These are phyloP conservation scores for Tetraselmis striata DNA, from an alignment of 139 green algal species.

Conservation along the genomic window DNA sequence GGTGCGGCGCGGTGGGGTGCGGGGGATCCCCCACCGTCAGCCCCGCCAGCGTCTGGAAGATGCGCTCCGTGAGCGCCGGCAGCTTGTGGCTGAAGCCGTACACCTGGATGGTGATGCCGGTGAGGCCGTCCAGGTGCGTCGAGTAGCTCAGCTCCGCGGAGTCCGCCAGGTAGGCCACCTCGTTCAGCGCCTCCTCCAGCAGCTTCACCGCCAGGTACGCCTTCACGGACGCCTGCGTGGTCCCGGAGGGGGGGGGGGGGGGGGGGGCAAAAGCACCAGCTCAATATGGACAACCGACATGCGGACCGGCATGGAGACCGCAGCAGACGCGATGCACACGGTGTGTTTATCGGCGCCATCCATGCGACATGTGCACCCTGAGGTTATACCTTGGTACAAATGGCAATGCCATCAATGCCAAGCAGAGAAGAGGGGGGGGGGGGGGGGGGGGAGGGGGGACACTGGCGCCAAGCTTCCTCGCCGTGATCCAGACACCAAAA, in stretches of 20 bases:
- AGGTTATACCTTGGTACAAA: too few relatives aligned
- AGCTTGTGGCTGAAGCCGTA: constrained; percentile 89
- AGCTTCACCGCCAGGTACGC: constrained; percentile 67
- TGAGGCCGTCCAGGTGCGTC: background rate
- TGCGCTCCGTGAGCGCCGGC: constrained; percentile 38
- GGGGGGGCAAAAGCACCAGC: too few relatives aligned
- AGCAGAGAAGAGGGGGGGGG: background rate
- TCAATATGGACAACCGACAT: too few relatives aligned
- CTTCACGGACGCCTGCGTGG: constrained; percentile 24
- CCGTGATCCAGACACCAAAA: too few relatives aligned
- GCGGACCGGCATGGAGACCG: too few relatives aligned
- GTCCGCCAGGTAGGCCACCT: constrained; percentile 85
- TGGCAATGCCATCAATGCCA: too few relatives aligned
- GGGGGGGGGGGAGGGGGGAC: background rate
- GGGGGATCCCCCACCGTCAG: constrained; percentile 28
- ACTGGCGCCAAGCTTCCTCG: background rate
- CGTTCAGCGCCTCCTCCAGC: constrained; percentile 75
- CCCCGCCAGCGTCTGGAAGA: constrained; percentile 56
- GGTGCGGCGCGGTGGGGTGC: too few relatives aligned
- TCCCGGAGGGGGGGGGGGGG: too few relatives aligned
- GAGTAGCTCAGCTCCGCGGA: constrained; percentile 60
- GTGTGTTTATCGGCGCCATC: too few relatives aligned
- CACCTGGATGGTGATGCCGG: constrained; percentile 67
- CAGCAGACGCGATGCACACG: too few relatives aligned
- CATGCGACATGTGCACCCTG: too few relatives aligned